phyloP scores from a whole-genome alignment of 768 basidiomycete species.

The Leccinum broughii region DNA sequence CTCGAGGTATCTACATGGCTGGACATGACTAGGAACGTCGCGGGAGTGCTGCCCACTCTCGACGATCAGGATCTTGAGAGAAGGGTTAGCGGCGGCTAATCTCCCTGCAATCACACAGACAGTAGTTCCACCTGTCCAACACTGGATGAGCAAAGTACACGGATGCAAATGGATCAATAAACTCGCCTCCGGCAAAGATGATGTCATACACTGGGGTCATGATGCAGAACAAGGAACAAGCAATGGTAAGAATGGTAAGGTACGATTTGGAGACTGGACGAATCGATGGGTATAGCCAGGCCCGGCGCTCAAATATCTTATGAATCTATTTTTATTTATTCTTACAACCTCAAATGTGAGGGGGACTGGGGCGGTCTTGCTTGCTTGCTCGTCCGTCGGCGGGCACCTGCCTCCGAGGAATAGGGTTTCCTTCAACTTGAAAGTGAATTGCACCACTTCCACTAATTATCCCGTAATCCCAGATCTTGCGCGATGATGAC shows the following conservation, averaged over 20 bases:
- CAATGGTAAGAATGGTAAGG: neutral
- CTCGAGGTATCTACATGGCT: too few relatives aligned
- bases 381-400: too few relatives aligned
- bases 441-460: too few relatives aligned
- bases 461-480: neutral
- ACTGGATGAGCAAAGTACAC: neutral
- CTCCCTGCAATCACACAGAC: neutral
- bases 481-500: conserved; percentile 57
- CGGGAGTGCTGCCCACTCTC: neutral
- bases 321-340: too few relatives aligned
- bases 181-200: neutral
- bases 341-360: too few relatives aligned
- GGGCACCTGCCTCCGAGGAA: too few relatives aligned
- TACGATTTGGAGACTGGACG: too few relatives aligned
- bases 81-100: neutral
- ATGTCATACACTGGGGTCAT: neutral
- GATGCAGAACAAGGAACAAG: neutral
- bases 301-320: too few relatives aligned
- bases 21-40: too few relatives aligned
- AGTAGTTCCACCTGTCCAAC: neutral
- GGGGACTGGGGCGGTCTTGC: too few relatives aligned
- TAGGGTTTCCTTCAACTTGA: too few relatives aligned
- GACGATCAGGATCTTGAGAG: neutral
- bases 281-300: too few relatives aligned
- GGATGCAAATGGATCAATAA: neutral